Base-by-base conservation (phyloP, 1,284 basidiomycete genomes). In the Amylostereum chailletii region DNA sequence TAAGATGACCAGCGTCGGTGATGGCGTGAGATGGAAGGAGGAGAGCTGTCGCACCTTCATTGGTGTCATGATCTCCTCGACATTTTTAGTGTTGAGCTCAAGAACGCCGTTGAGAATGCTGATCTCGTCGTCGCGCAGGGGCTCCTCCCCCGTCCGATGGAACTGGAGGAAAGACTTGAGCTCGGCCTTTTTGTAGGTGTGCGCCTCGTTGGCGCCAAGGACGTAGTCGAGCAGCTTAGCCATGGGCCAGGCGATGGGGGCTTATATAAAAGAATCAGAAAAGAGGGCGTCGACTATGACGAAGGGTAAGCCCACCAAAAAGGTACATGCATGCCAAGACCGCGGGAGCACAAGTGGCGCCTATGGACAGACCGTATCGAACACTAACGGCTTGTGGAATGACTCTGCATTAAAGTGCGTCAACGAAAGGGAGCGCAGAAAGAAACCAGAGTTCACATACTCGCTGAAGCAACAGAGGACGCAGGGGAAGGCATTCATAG, bases 101-200 rank as follows among this genome's bases (percentile, higher is more conserved):
- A 94, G 68, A 0, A 94, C 91, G 9, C 90, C 89, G 61, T 92
- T 94, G 42, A 95, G 71, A 57, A 95, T 94, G 46, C 77, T 78
- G 52, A 94, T 93, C 66, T 94, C 88, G 58, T 95, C 88, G 63
- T 95, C 89, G 33, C 90, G 75, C 19, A 95, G 73, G 0, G 93
- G 90, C 62, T 95, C 86, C 63, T 90, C 82, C 42, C 92, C 83
- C 37, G 86, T 83, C 47, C 90, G 75, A 67, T 94, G 90, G 68
- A 94, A 90, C 61, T 93, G 88, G 31, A 98, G 77, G 69, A 98
- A 97, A 0, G 88, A 90, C 67, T 91, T 93, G 42, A 97, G 78
- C 62, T 95, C 90, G 0, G 90, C 89, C 64, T 94, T 94, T 62
- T 93, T 92, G 72, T 94, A 94, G 0, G 87, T 92, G 52, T 86